Evolutionary conservation across 306 rosid genomes (phyloP), one percentile per base, ranked within the genome.

Genomic region (Gastrolobium villosum): DNA sequence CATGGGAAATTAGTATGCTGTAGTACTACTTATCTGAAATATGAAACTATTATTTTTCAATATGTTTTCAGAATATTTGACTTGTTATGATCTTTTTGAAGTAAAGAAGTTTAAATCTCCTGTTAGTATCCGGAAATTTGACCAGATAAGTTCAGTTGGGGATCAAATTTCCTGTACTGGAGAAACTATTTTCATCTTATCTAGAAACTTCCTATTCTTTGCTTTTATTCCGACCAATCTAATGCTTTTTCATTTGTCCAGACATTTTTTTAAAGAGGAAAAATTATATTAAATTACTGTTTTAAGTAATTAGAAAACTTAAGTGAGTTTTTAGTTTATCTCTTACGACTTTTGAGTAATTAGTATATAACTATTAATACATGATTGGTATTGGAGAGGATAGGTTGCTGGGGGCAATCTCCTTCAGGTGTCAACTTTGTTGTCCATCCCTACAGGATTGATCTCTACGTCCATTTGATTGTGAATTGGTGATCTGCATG

Each of bases 331-430:
- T 20, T 20, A 20, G 26, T 20, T 20, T 20, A 20, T 20, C 26
- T 20, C 26, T 20, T 20, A 20, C 26, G 26, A 20, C 1, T 20
- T 20, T 20, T 20, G 26, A 20, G 26, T 20, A 20, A 20, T 20
- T 20, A 20, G 1, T 20, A 20, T 20, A 20, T 20, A 20, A 20
- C 26, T 20, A 20, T 20, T 20, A 55, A 44, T 34, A 53, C 54
- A 36, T 69, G 46, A n/a, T 48, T 26, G 20, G 36, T 57, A 54
- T 44, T 10, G 10, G 60, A 55, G 11, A 20, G 52, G 28, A 57
- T 35, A 48, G 52, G 76, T 45, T 68, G 67, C 52, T 45, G 41
- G 32, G 34, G 50, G 44, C 76, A 35, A 78, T 45, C 57, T 68
- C 44, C 20, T 70, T 70, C 30, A 28, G 63, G 34, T 36, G 53